Base-by-base conservation (phyloP, 768 basidiomycete genomes). In the Nidularia sp. region DNA sequence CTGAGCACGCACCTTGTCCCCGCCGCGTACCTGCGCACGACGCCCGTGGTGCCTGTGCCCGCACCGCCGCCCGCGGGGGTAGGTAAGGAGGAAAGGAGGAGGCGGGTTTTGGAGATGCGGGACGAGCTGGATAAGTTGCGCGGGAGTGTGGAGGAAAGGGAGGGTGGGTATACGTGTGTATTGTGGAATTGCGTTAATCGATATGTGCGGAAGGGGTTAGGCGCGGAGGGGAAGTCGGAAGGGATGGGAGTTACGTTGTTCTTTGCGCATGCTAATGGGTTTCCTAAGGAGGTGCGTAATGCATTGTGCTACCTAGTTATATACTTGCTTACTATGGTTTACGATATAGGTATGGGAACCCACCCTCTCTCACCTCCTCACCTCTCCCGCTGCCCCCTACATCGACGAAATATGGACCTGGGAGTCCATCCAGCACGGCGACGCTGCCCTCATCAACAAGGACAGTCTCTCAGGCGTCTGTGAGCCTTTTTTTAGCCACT, bases 341-440 rank as follows among this genome's bases (percentile, higher is more conserved):
- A 22, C 34, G 50, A 45, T 44, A 22, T 59, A 95, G 91, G 87
- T 80, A 6, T 96, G 88, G 85, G 90, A 95, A 62, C 83, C 89
- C 0, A 76, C 78, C 13, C 55, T 96, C 1, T 64, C 64, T 1
- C 57, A 70, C 34, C 63, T 95, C 5, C 62, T 94, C 2, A 64
- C 73, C 29, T 70, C 68, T 1, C 60, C 71, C 18, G 65, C 66
- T n/a, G 68, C 62, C 2, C 50, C 55, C 7, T 10, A 65, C 52
- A 72, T 71, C 57, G 93, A 65, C 75, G 90, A 71, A 81, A 74
- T 94, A 1, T 95, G 92, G 92, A 62, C 80, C 0, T 86, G 90
- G 76, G 94, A 97, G 57, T 80, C 89, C 4, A 77, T 86, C 2
- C 86, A 92, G 54, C 91, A 95, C 54, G 94, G 92, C 1, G 94